These are phyloP conservation scores for Aureobasidium pullulans DNA, from an alignment of 2,329 filamentous ascomycete species.

Conservation along the genomic window DNA sequence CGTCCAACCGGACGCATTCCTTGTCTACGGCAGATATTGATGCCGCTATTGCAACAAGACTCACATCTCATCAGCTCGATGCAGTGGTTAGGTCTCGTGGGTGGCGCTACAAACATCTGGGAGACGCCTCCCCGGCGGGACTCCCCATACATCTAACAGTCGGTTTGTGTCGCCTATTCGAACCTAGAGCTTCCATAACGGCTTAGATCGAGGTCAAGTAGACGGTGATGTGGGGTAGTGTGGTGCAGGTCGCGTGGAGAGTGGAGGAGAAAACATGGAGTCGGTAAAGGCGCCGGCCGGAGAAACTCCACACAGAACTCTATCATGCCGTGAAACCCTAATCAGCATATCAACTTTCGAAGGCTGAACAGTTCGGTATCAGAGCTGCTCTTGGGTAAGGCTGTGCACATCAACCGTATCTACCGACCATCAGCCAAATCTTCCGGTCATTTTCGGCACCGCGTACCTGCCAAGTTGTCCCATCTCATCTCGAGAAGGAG, in stretches of 20 bases:
- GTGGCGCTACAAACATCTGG: conserved; percentile 1
- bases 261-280: conserved; percentile 11
- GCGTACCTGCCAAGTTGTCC: conserved; percentile 9
- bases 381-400: background rate
- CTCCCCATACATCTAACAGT: background rate
- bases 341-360: background rate
- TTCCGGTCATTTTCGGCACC: conserved; percentile 5
- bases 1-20: conserved; percentile 5
- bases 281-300: background rate
- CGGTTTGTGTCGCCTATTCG: background rate
- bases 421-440: background rate
- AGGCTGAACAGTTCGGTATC: background rate
- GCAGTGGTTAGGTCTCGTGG: background rate
- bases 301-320: background rate
- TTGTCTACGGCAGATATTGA: background rate
- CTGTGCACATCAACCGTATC: background rate
- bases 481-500: background rate
- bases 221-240: background rate
- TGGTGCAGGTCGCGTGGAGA: background rate
- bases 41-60: background rate
- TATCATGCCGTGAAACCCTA: background rate
- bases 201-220: background rate
- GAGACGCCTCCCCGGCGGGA: conserved; percentile 10
- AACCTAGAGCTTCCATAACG: background rate
- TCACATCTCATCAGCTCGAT: background rate